Evolutionary conservation across 2,329 filamentous ascomycete species (phyloP).

Genomic region (Ceratocystis colombiana): DNA sequence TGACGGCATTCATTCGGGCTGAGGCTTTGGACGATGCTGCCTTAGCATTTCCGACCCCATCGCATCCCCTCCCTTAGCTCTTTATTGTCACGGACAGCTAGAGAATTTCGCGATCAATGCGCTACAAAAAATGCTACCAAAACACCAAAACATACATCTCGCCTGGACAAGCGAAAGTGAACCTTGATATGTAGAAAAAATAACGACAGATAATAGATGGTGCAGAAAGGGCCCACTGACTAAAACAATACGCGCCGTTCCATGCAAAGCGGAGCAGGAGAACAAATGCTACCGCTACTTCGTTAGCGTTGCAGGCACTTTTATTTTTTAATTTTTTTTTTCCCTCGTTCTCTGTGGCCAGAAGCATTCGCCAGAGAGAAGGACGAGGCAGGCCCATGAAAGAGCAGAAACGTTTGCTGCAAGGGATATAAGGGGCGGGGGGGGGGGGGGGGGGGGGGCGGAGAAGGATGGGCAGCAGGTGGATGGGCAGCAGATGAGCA

Average conservation of each 20-base stretch:
- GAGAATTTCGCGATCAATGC: constrained; percentile 5
- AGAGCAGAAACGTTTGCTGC: constrained; percentile 2
- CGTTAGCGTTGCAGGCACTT: too few relatives aligned
- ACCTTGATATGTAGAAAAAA: neutral
- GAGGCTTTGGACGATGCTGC: neutral
- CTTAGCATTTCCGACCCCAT: neutral
- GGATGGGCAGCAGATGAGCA: neutral
- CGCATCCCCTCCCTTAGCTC: neutral
- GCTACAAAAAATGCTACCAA: neutral
- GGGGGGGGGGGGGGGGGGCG: constrained; percentile 13
- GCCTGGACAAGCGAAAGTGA: constrained; percentile 10
- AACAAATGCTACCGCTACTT: neutral
- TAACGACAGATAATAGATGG: neutral
- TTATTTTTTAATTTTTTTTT: too few relatives aligned
- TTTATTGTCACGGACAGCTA: neutral
- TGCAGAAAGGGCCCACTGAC: neutral
- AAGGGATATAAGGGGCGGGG: constrained; percentile 2
- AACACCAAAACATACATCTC: neutral
- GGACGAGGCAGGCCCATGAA: neutral
- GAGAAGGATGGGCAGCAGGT: neutral
- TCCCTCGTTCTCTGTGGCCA: too few relatives aligned
- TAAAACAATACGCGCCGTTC: neutral
- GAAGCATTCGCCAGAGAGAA: neutral
- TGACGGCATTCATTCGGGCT: too few relatives aligned
- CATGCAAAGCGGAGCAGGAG: neutral